Conservation (phyloP, 2,329 filamentous ascomycete genomes). For the Fusarium pininemorale region DNA sequence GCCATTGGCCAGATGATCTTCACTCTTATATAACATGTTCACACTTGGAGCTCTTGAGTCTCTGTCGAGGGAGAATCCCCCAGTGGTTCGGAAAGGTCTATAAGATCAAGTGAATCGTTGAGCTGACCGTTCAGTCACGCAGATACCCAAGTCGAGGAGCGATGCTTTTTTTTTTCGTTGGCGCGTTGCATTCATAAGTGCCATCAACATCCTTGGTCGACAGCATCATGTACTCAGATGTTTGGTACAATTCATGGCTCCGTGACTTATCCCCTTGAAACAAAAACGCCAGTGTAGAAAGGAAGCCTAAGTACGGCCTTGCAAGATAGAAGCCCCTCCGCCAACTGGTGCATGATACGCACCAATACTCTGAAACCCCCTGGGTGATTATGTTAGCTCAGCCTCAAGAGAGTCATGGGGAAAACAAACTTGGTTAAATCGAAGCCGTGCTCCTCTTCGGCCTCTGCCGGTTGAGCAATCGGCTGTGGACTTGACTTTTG, state of each 20-base stretch:
- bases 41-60: constrained; percentile 1
- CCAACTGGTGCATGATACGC: constrained; percentile 67
- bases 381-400: constrained; percentile 42
- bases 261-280: constrained; percentile 12
- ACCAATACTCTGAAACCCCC: constrained; percentile 72
- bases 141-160: neutral
- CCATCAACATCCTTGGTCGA: constrained; percentile 18
- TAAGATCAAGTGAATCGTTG: neutral
- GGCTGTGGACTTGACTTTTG: constrained; percentile 45
- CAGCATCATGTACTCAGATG: neutral
- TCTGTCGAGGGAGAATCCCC: neutral
- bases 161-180: constrained; percentile 9
- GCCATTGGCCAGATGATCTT: constrained; percentile 40
- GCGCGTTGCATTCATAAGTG: constrained; percentile 27
- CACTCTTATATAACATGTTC: constrained; percentile 38
- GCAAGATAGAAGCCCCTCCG: constrained; percentile 56
- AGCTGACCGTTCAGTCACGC: neutral
- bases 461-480: constrained; percentile 45
- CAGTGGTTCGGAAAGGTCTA: neutral
- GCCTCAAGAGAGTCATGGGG: neutral
- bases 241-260: constrained; percentile 3
- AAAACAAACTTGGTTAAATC: constrained; percentile 65
- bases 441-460: constrained; percentile 62
- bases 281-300: constrained; percentile 4
- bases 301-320: constrained; percentile 44